Base-by-base conservation (phyloP, 2,329 filamentous ascomycete genomes). In the Cladosporium sp. region DNA sequence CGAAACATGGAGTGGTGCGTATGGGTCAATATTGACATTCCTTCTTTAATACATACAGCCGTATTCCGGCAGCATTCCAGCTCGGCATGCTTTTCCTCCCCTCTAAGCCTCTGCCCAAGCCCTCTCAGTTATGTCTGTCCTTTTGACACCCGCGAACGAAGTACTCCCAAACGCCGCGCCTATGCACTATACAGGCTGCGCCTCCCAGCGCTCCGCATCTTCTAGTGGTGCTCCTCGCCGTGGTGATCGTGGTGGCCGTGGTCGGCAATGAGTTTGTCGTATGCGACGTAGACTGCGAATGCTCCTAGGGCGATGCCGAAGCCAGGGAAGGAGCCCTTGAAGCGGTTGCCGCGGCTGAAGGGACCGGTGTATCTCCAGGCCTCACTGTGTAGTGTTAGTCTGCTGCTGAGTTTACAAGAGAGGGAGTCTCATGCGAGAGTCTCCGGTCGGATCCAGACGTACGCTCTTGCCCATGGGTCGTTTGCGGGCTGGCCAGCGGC, bases 281-380 rank as follows among this genome's bases (percentile, higher is more conserved):
- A 96, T 67, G 86, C 88, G 79, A 93, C 92, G 83, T 99, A 99
- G 69, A 84, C 89, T 58, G 90, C 88, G 79, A 99, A 99, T 54
- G 94, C 93, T 67, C 95, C 93, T 5, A 91, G 91, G 34, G 93
- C 95, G 73, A 94, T 96, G 70, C 95, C 95, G 73, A 99, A 85
- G 67, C 95, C 95, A 43, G 95, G 95, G 77, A 99, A 92, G 69
- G 88, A 84, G 74, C 86, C 84, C 82, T 89, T 93, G 84, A 97
- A 95, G 73, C 95, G 90, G 82, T 97, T 96, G 82, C 84, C 91
- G 73, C 94, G 88, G 70, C 89, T 90, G 84, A 97, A 98, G 63
- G 87, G 89, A 69, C 94, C 95, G 39, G 86, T 89, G 84, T 97
- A 97, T 80, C 95, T 87, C 95, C 95, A 99, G 76, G 91, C 86